Percentiles rank a stretch among this genome's conserved stretches.
Conservation (phyloP, 768 basidiomycete genomes). For the Nidularia sp. region DNA sequence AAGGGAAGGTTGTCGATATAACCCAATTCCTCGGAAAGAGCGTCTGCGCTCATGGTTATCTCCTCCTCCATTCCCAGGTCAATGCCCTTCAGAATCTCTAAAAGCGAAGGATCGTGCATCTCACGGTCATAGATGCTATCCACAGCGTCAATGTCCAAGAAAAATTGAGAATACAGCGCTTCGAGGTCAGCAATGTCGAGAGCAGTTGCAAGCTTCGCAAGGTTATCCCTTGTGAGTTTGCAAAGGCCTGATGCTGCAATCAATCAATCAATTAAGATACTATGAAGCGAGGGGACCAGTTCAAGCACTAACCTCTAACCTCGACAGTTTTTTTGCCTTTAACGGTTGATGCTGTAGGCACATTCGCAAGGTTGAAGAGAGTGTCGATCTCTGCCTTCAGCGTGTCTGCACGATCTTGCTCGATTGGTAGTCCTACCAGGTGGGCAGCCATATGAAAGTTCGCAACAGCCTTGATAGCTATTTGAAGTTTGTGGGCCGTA, state of each 20-base stretch:
- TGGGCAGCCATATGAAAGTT: no score
- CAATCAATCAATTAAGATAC: neutral
- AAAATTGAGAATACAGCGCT: slow-evolving; percentile 12
- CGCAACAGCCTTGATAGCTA: no score
- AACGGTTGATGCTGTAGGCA: neutral
- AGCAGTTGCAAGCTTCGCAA: slow-evolving; percentile 9
- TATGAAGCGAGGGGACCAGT: neutral
- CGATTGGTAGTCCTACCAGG: no score
- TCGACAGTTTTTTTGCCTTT: neutral
- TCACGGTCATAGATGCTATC: slow-evolving; percentile 1
- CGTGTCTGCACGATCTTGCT: neutral
- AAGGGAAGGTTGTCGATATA: slow-evolving; percentile 4
- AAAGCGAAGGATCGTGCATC: neutral
- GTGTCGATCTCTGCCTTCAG: neutral
- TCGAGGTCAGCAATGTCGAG: slow-evolving; percentile 12
- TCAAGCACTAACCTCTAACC: neutral
- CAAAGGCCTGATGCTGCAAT: neutral
- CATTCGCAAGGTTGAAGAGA: neutral
- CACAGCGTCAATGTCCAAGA: slow-evolving; percentile 1
- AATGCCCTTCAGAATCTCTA: neutral
- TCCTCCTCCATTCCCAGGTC: slow-evolving; percentile 20
- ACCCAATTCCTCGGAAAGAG: slow-evolving; percentile 4
- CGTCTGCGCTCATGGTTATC: neutral
- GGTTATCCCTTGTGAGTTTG: neutral
- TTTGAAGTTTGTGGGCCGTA: no score